Base-by-base conservation (phyloP, 1,284 basidiomycete genomes). In the Ustilago curta region DNA sequence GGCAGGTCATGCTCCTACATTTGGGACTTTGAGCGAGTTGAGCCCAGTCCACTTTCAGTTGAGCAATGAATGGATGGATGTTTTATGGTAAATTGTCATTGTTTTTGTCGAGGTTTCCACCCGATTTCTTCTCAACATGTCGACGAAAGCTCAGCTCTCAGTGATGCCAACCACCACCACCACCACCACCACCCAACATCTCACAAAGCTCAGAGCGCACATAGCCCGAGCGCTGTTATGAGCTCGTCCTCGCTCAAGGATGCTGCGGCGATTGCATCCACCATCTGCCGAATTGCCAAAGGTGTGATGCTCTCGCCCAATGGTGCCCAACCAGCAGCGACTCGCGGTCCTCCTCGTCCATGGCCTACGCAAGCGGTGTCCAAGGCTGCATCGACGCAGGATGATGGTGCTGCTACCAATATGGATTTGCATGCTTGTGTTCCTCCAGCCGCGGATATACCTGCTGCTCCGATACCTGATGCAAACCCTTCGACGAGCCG, bases 191-290 rank as follows among this genome's bases (percentile, higher is more conserved):
- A 42, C 27, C 1, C n/a, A n/a, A n/a, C n/a, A 27, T 27, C 27
- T 27, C 27, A 27, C 29, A 32, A 31, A 21, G 19, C 50, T 29
- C 45, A 49, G 47, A 3, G 48, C 18, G 21, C 12, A 44, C 42
- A 21, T 9, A 19, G 12, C 43, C n/a, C n/a, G 27, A 27, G 19
- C n/a, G 39, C 23, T 21, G 12, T 21, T 19, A 76, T 76, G 73
- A 71, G 62, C 40, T 50, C 57, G n/a, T 59, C 68, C 25, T 65
- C 71, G 43, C 62, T 77, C 31, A 50, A 49, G 39, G 75, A 77
- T 60, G 70, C 68, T 32, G 71, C 70, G 11, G 68, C 64, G 19
- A 69, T 74, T 50, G 75, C 71, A 51, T 77, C 70, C 18, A 69
- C 70, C 29, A 27, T 76, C 18, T 70, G 59, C 43, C 53, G 62